These are phyloP conservation scores for Acephala macrosclerotiorum DNA, from an alignment of 2,329 filamentous ascomycete species.

Conservation along the genomic window DNA sequence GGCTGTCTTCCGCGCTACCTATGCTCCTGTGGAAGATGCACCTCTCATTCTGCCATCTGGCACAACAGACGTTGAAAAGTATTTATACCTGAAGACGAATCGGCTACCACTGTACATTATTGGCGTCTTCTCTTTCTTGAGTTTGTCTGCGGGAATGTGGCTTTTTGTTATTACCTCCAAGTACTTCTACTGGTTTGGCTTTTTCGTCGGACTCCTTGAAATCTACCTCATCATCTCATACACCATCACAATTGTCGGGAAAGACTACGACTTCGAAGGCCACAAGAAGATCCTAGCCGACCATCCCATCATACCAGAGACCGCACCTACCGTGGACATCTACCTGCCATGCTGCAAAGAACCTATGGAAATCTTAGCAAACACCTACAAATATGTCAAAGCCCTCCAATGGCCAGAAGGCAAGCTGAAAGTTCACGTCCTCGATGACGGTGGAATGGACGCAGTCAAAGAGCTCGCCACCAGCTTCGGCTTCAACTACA, in stretches of 20 bases:
- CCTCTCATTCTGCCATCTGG: slow-evolving; percentile 24
- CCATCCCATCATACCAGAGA: slow-evolving; percentile 15
- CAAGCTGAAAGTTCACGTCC: slow-evolving; percentile 24
- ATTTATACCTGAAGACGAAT: slow-evolving; percentile 19
- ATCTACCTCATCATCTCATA: slow-evolving; percentile 24
- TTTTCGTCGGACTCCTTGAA: slow-evolving; percentile 20
- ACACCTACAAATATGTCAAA: slow-evolving; percentile 26
- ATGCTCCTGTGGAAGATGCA: slow-evolving; percentile 19
- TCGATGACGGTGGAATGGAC: slow-evolving; percentile 21
- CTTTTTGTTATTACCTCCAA: slow-evolving; percentile 20
- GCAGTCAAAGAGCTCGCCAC: slow-evolving; percentile 16
- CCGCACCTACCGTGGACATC: slow-evolving; percentile 19
- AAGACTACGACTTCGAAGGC: slow-evolving; percentile 22
- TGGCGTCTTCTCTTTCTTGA: slow-evolving; percentile 22
- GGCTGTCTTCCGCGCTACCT: slow-evolving; percentile 11
- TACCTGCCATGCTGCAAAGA: slow-evolving; percentile 23
- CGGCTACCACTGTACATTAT: slow-evolving; percentile 15
- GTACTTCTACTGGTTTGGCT: slow-evolving; percentile 21
- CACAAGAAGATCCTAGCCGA: slow-evolving; percentile 20
- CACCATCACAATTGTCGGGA: slow-evolving; percentile 23
- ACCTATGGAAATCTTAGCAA: slow-evolving; percentile 19
- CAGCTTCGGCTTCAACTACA: slow-evolving; percentile 21
- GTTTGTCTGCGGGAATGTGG: slow-evolving; percentile 22
- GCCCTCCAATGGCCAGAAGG: slow-evolving; percentile 19
- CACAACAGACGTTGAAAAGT: slow-evolving; percentile 21